Evolutionary conservation across 2,329 filamentous ascomycete genomes (phyloP), one percentile per base, ranked within the genome.

Genomic region (Furcasterigmium furcatum): DNA sequence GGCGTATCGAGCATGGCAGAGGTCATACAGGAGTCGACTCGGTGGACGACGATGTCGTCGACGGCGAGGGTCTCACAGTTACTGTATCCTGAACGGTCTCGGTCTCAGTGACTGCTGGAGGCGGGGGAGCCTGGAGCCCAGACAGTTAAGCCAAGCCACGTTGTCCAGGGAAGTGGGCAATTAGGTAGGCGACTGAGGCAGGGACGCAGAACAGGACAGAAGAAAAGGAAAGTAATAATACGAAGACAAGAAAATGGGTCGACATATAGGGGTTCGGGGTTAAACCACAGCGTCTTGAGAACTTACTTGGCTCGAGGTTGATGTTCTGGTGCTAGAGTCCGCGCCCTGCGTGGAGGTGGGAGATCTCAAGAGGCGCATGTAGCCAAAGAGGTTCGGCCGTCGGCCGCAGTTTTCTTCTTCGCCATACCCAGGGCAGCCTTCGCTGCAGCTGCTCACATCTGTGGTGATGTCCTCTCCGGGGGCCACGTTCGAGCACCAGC

Each of bases 401-500:
- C 48, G 44, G n/a, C 88, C 88, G 57, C 88, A 92, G 10, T 70
- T 64, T 30, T 52, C 50, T 51, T 91, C 85, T 2, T 43, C 27
- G 0, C 79, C 79, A 58, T 77, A 92, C n/a, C 86, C 88, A 9
- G 86, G 85, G 55, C 88, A 92, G 14, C 64, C 42, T 1, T 61
- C 62, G 52, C 74, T 64, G 65, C 88, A 92, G 2, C 65, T 62
- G 19, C 67, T 58, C 29, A 52, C 19, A 16, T 40, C 29, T 21
- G 46, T 43, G 45, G 71, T 61, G 25, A 59, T 61, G 18, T 57
- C 59, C 25, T 67, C 52, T 41, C 70, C 69, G 9, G 88, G 88
- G 3, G 74, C 73, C 56, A 83, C 83, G 60, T 90, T 77, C 30
- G 85, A 84, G 61, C 88, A 92, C 86, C 86, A 92, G 60, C 88